phyloP scores from a whole-genome alignment of 2,329 filamentous ascomycete genomes.

The Fusarium sp. region DNA sequence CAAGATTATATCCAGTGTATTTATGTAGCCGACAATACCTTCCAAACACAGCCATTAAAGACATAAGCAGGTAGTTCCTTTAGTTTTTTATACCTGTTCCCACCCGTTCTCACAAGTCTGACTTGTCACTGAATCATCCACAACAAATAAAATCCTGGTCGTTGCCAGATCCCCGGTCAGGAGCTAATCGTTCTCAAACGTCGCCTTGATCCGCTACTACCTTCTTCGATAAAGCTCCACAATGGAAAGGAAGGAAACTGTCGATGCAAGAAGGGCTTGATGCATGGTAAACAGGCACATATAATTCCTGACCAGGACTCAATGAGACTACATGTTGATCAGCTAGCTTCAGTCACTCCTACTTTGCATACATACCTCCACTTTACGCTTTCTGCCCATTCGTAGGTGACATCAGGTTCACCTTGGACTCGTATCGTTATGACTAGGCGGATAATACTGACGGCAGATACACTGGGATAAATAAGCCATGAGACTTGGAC shows the following conservation, averaged over 20 bases:
- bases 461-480: conserved; percentile 3
- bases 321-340: conserved; percentile 7
- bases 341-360: neutral
- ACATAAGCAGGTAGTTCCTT: no score
- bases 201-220: neutral
- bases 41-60: no score
- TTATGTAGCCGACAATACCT: no score
- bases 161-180: no score
- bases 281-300: conserved; percentile 29
- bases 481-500: neutral
- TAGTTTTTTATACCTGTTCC: no score
- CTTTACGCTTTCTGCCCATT: conserved; percentile 1
- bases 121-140: no score
- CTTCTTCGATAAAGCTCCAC: neutral
- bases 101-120: no score
- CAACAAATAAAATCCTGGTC: no score
- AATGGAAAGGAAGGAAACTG: neutral
- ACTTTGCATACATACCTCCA: conserved; percentile 12
- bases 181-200: neutral
- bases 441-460: conserved; percentile 19
- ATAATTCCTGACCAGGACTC: conserved; percentile 23
- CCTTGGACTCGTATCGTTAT: neutral
- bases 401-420: neutral
- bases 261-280: conserved; percentile 8
- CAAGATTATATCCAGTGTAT: no score